phyloP scores from a whole-genome alignment of 2,329 filamentous ascomycete genomes.

The Fusarium brachygibbosum region DNA sequence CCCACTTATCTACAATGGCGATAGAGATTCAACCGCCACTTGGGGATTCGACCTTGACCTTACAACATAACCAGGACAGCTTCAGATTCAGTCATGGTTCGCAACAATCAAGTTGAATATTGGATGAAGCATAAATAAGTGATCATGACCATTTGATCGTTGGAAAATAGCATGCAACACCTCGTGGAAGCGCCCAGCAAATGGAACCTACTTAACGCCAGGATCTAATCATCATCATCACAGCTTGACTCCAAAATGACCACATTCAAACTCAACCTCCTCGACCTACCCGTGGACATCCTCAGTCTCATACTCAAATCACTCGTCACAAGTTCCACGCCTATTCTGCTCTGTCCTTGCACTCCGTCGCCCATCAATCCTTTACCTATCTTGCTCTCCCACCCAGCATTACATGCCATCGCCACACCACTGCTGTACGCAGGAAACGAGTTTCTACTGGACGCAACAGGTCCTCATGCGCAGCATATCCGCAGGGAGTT shows the following conservation, averaged over 20 bases:
- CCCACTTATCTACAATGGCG: slow-evolving; percentile 19
- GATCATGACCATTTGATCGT: background rate
- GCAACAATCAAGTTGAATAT: background rate
- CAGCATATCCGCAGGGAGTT: slow-evolving; percentile 48
- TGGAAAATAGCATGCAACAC: slow-evolving; percentile 12
- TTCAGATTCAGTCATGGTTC: slow-evolving; percentile 12
- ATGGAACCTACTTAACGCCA: background rate
- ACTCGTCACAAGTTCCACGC: slow-evolving; percentile 46
- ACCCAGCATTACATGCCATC: slow-evolving; percentile 52
- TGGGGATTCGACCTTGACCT: slow-evolving; percentile 6
- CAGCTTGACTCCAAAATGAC: slow-evolving; percentile 5
- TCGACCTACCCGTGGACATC: slow-evolving; percentile 54
- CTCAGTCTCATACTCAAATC: slow-evolving; percentile 51
- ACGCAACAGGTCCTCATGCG: slow-evolving; percentile 48
- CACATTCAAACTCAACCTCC: slow-evolving; percentile 50
- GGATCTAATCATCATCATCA: slow-evolving; percentile 13
- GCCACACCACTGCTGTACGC: slow-evolving; percentile 53
- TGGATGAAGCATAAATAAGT: background rate
- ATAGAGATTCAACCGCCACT: slow-evolving; percentile 16
- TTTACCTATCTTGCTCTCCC: slow-evolving; percentile 51
- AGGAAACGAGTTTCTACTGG: slow-evolving; percentile 51
- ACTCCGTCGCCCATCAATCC: slow-evolving; percentile 41
- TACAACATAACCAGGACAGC: background rate
- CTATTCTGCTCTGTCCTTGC: slow-evolving; percentile 51
- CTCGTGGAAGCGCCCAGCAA: background rate